Conservation (phyloP, 345 rosid species). For the Trapa incisa region DNA sequence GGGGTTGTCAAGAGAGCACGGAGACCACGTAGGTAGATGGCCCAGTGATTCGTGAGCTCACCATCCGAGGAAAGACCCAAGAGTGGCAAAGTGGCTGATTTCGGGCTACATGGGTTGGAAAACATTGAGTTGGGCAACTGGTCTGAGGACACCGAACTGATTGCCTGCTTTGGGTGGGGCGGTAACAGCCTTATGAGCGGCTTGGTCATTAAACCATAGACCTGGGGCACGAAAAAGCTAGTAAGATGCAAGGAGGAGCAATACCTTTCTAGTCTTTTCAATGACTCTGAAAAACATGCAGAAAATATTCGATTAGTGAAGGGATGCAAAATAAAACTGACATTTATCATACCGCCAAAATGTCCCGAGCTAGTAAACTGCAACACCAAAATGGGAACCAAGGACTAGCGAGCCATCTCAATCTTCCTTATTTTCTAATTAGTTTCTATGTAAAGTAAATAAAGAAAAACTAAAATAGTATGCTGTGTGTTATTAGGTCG, state of each 20-base stretch:
- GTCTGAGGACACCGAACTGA: constrained; percentile 13
- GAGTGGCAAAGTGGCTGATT: constrained; percentile 38
- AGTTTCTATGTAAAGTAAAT: no score
- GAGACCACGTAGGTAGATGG: constrained; percentile 44
- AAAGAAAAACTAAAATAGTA: no score
- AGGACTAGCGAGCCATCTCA: no score
- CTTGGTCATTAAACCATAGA: constrained; percentile 78
- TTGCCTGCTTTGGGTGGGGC: constrained; percentile 36
- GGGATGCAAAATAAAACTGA: no score
- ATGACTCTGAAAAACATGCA: no score
- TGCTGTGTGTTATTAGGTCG: no score
- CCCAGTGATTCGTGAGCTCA: constrained; percentile 21
- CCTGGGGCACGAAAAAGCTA: constrained; percentile 21
- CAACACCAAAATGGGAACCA: no score
- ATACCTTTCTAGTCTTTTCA: no score
- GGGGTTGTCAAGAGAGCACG: constrained; percentile 74
- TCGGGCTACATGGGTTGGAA: constrained; percentile 43
- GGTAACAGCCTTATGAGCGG: constrained; percentile 66
- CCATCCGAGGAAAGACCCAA: constrained; percentile 47
- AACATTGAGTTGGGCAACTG: constrained; percentile 1
- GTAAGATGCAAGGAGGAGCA: not conserved
- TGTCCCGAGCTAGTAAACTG: no score
- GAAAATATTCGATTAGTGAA: no score
- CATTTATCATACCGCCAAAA: no score
- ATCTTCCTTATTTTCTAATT: no score